These are phyloP conservation scores for Grosmannia penicillata DNA, from an alignment of 2,329 filamentous ascomycete species.

Conservation along the genomic window DNA sequence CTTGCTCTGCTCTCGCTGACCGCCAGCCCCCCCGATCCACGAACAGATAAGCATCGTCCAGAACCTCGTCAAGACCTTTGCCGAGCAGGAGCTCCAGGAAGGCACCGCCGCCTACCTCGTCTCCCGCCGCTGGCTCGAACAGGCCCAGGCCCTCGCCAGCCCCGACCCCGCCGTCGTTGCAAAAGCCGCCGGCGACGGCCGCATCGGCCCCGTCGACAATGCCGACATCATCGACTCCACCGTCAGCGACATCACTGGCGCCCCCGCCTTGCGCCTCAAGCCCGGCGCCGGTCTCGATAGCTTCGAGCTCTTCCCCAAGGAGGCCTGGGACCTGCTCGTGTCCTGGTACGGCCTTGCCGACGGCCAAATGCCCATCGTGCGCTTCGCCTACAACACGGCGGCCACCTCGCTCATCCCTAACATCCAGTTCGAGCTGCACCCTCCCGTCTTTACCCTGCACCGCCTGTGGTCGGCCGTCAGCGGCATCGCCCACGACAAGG, in stretches of 20 bases:
- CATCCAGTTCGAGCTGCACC: constrained; percentile 69
- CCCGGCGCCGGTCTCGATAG: constrained; percentile 53
- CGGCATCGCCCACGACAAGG: constrained; percentile 39
- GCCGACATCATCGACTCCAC: constrained; percentile 59
- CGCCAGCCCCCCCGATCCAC: constrained; percentile 6
- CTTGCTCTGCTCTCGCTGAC: background rate
- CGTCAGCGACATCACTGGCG: constrained; percentile 31
- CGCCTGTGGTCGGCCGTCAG: constrained; percentile 54
- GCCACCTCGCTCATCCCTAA: constrained; percentile 44
- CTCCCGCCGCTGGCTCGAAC: constrained; percentile 63
- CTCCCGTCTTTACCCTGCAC: constrained; percentile 72
- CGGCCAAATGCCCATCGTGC: constrained; percentile 55
- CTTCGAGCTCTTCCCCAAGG: constrained; percentile 61
- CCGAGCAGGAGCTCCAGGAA: constrained; percentile 43
- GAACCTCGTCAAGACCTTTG: constrained; percentile 38
- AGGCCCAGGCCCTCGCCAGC: constrained; percentile 49
- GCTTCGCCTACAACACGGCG: constrained; percentile 65
- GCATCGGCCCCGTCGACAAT: constrained; percentile 74
- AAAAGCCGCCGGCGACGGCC: constrained; percentile 43
- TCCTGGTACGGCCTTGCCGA: constrained; percentile 68
- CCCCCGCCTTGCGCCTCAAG: constrained; percentile 58
- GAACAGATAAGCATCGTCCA: constrained; percentile 62
- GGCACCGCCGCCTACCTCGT: constrained; percentile 66
- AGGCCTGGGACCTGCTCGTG: constrained; percentile 69
- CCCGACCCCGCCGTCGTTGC: constrained; percentile 39